Conservation (phyloP, 2,329 filamentous ascomycete genomes). For the Penicillium sp. region DNA sequence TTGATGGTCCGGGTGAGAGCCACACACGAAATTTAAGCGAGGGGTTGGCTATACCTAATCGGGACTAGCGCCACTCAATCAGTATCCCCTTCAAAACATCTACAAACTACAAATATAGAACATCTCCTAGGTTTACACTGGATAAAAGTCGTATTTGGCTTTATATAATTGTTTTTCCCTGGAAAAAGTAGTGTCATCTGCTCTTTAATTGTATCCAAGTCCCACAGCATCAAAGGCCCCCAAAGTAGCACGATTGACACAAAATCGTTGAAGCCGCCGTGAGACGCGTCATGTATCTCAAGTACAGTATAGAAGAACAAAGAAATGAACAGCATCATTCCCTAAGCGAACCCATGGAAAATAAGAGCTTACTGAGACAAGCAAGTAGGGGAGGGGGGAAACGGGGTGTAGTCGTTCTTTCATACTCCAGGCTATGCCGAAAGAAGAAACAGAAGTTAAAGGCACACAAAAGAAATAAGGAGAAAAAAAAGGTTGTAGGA, state of each 20-base stretch:
- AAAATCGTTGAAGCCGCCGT: not conserved
- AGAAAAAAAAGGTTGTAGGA: not conserved
- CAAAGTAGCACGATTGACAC: not conserved
- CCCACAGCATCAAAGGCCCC: not conserved
- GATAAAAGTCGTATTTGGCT: not conserved
- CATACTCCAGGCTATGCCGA: conserved; percentile 35
- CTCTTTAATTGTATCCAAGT: not conserved
- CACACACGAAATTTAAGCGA: conserved; percentile 50
- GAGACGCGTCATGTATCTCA: not conserved
- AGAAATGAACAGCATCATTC: not conserved
- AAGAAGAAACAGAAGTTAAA: conserved; percentile 15
- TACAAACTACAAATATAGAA: not conserved
- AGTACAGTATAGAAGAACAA: not conserved
- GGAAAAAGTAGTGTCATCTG: not conserved
- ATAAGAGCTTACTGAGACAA: conserved; percentile 3
- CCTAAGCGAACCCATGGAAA: conserved; percentile 1
- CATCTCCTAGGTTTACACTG: not conserved
- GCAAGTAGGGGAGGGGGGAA: not conserved
- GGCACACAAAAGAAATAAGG: conserved; percentile 6
- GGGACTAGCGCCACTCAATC: conserved; percentile 19
- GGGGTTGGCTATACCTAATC: conserved; percentile 37
- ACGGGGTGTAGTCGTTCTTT: conserved; percentile 26
- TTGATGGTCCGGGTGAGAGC: conserved; percentile 28
- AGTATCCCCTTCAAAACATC: not conserved
- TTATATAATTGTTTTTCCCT: not conserved